Evolutionary conservation across 495 filamentous ascomycete species (phyloP), one percentile per base, ranked within the genome.

Genomic region (Cudoniella acicularis): DNA sequence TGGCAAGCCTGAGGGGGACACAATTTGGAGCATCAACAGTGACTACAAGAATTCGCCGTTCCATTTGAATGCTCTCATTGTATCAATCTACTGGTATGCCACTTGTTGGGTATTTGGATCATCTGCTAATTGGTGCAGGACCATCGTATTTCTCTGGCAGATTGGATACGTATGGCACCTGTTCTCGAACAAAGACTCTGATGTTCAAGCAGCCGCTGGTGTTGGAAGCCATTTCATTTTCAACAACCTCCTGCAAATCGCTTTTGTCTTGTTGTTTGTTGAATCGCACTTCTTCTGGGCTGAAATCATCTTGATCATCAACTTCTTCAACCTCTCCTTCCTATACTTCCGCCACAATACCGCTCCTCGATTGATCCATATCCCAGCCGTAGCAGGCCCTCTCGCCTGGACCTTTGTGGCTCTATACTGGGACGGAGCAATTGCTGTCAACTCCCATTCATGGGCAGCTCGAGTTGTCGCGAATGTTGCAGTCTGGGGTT

Each of bases 361-460:
- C 0, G 83, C 85, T 21, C 84, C 87, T 2, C 78, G 82, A 21
- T 79, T 87, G 55, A 87, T 94, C 62, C 92, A 96, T 69, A 69
- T 84, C 10, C 80, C 90, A 2, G 85, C 83, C 46, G 81, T 92
- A 10, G 83, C 87, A 8, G 88, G 86, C 10, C 92, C 92, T 2
- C 75, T 93, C 56, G 90, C 90, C 3, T 96, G 89, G 87, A 88
- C 85, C 0, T 85, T 92, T 61, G 85, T 92, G 26, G 87, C 89
- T 30, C 74, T 96, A 27, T 90, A 90, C 75, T 95, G 89, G 88
- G 88, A 91, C 62, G 92, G 92, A 3, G 89, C 91, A 3, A 87
- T 90, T 52, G 87, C 86, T 66, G 83, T 92, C 16, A 76, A 87
- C 54, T 67, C 77, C 18, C 56, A 70, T 17, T 77, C 69, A 40